Base-by-base conservation (phyloP, 495 filamentous ascomycete genomes). In the Xylaria venustula region DNA sequence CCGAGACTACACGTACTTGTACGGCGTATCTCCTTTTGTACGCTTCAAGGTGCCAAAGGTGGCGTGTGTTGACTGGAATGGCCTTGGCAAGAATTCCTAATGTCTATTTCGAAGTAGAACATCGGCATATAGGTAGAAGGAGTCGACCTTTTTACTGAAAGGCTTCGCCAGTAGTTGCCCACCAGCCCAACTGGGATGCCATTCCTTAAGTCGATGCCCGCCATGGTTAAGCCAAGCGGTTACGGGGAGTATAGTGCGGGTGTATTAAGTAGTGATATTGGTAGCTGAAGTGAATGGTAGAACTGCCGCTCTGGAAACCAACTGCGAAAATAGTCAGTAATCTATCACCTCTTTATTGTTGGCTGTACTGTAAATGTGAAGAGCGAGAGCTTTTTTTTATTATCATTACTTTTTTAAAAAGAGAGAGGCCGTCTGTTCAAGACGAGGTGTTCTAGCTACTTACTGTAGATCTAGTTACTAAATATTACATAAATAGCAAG, bases 191-290 rank as follows among this genome's bases (percentile, higher is more conserved):
- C 53, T 34, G 45, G 53, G 53, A 45, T 55, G 26, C 41, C 40
- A 11, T 55, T 55, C 53, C 53, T 55, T 55, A 41, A 20, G 36
- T 25, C 53, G 40, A 34, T 55, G n/a, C 23, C 36, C 40, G 25
- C 4, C 11, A 25, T 25, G 15, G 7, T 40, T 44, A 11, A 23
- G 14, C n/a, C 15, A 1, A 17, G 9, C 23, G n/a, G 40, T 15
- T 45, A 55, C n/a, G n/a, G n/a, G n/a, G n/a, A n/a, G n/a, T n/a
- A n/a, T n/a, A n/a, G n/a, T n/a, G n/a, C n/a, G n/a, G n/a, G n/a
- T 11, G 3, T 23, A 32, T 44, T n/a, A 17, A 45, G 40, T 20
- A 40, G 40, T 45, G 23, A 55, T 45, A 9, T 22, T 8, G 25
- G 22, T 14, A 55, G 40, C 53, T 55, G 53, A 55, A 45, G 20